Evolutionary conservation across 768 basidiomycete species (phyloP), one percentile per base, ranked within the genome.

Genomic region (Mycena kentingensis): DNA sequence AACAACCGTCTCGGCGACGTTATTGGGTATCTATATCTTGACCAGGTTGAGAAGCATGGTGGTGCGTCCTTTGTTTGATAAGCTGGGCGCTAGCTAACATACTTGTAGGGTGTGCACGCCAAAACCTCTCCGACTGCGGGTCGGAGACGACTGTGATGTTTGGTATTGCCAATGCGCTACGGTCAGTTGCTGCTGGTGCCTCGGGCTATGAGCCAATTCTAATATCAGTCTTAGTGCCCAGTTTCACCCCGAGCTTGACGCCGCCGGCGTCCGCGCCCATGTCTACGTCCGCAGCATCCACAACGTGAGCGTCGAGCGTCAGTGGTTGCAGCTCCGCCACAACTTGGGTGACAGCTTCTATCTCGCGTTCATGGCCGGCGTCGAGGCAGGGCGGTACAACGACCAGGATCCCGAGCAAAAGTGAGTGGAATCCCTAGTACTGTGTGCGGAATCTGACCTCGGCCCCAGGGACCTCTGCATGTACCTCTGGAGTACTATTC

Each of bases 91-190:
- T 32, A 15, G 16, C 19, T 52, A 19, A 48, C 27, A 7, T 25
- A 19, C 15, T 32, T 24, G 5, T 24, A 28, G 16, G 65, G 63
- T 11, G 46, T 61, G 5, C 62, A 1, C 18, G 52, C 3, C 54
- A 64, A 38, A 62, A 38, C 10, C 69, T 63, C 1, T 71, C 67
- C 1, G 69, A 73, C 52, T 67, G 68, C 52, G 68, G 70, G 2
- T 56, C 55, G 5, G 67, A 71, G 52, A 67, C 65, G 0, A 64
- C 53, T 0, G 21, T 46, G n/a, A 28, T 70, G 8, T 70, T 44
- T 60, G 70, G 55, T n/a, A 49, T 70, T 18, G 62, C 60, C 0
- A 68, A 65, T 46, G 64, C 63, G 0, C 46, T 72, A 0, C 28
- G 65, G 72, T 70, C 48, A 12, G 37, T 47, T 24, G 18, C 21